phyloP scores from a whole-genome alignment of 257 asterid genomes.

The Gentiana straminea region DNA sequence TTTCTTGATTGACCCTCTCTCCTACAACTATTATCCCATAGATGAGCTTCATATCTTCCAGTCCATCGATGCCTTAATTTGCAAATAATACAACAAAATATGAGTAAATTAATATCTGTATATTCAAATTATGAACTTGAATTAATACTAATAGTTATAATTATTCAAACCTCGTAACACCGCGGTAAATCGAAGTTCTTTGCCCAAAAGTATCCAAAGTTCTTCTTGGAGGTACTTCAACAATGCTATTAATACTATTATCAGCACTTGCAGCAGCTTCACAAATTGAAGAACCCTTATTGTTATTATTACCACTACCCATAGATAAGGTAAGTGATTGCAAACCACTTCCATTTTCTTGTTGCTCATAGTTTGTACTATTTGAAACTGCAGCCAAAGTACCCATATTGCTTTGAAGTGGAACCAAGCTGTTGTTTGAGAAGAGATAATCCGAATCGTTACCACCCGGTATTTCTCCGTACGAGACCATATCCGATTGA shows the following conservation, averaged over 20 bases:
- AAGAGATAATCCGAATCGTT: conserved; percentile 40
- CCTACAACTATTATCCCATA: conserved; percentile 93
- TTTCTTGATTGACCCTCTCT: conserved; percentile 90
- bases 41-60: conserved; percentile 89
- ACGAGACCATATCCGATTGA: conserved; percentile 38
- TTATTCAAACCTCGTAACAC: conserved; percentile 63
- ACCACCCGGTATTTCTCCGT: conserved; percentile 39
- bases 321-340: conserved; percentile 68
- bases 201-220: conserved; percentile 83
- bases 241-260: conserved; percentile 34
- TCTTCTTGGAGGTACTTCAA: conserved; percentile 64
- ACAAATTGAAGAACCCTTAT: conserved; percentile 37
- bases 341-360: conserved; percentile 45
- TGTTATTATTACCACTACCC: conserved; percentile 39
- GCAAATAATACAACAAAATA: not conserved
- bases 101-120: not conserved
- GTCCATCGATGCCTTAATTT: conserved; percentile 83
- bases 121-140: too few species aligned
- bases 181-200: conserved; percentile 89
- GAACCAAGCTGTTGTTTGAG: conserved; percentile 29
- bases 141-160: not conserved
- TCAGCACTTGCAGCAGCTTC: conserved; percentile 35
- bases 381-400: conserved; percentile 15
- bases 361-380: conserved; percentile 20
- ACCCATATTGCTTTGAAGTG: conserved; percentile 24